phyloP scores from a whole-genome alignment of 2,329 filamentous ascomycete genomes.

The Geosmithia morbida region DNA sequence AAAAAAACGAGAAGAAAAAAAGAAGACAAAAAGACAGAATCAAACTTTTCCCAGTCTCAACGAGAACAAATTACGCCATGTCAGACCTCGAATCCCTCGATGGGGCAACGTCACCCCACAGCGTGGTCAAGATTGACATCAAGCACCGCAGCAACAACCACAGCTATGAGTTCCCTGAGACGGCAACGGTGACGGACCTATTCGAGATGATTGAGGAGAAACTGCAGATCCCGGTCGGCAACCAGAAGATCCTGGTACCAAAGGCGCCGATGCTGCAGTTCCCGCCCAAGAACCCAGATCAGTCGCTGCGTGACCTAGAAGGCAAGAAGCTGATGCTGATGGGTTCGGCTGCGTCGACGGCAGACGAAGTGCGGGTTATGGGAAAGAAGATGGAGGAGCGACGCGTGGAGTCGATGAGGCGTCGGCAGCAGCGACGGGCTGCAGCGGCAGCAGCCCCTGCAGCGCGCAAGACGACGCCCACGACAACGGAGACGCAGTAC shows the following conservation, averaged over 20 bases:
- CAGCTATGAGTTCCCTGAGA: conserved; percentile 25
- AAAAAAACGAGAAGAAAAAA: neutral
- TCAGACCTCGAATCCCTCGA: neutral
- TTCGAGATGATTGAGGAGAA: conserved; percentile 38
- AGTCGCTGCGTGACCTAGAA: conserved; percentile 31
- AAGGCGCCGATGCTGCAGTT: conserved; percentile 50
- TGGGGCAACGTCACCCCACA: conserved; percentile 4
- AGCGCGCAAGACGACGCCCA: conserved; percentile 7
- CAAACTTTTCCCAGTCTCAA: neutral
- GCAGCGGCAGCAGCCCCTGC: neutral
- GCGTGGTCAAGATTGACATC: conserved; percentile 26
- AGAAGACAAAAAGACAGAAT: neutral
- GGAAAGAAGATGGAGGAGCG: conserved; percentile 31
- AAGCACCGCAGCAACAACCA: conserved; percentile 30
- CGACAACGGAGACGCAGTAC: conserved; percentile 32
- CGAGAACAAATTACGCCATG: neutral
- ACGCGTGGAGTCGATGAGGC: conserved; percentile 12
- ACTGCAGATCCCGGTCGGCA: conserved; percentile 43
- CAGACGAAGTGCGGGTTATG: conserved; percentile 38
- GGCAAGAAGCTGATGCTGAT: conserved; percentile 51
- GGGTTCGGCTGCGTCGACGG: conserved; percentile 45
- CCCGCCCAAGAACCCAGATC: conserved; percentile 44
- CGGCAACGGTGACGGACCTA: conserved; percentile 41
- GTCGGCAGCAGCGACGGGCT: conserved; percentile 9
- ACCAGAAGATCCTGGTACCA: conserved; percentile 56